These are phyloP conservation scores for Lactarius quietus DNA, from an alignment of 768 basidiomycete species.

Conservation along the genomic window DNA sequence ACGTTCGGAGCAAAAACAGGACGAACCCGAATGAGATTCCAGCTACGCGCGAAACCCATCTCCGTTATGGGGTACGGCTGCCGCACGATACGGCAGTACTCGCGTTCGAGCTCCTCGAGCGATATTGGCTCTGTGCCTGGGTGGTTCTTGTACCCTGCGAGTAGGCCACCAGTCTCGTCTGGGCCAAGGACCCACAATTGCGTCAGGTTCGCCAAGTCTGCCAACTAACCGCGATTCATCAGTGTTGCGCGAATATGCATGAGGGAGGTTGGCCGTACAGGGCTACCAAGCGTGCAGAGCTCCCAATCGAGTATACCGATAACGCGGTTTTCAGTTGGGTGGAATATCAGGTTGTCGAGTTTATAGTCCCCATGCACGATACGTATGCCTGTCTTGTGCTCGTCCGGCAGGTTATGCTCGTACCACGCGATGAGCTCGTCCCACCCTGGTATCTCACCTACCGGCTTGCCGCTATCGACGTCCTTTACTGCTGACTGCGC, in stretches of 20 bases:
- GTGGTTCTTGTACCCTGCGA: conserved; percentile 53
- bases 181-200: conserved; percentile 72
- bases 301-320: conserved; percentile 99
- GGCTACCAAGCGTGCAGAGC: conserved; percentile 89
- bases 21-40: conserved; percentile 79
- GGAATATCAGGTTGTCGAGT: conserved; percentile 95
- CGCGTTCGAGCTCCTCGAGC: conserved; percentile 71
- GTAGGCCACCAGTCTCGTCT: conserved; percentile 35
- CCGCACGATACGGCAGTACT: conserved; percentile 66
- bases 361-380: conserved; percentile 99
- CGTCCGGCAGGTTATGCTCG: conserved; percentile 66
- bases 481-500: conserved; percentile 71
- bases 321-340: conserved; percentile 85
- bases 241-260: conserved; percentile 1
- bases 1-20: conserved; percentile 6
- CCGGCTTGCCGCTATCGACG: conserved; percentile 53
- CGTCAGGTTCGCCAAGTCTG: conserved; percentile 88
- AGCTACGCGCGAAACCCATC: conserved; percentile 79
- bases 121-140: conserved; percentile 54
- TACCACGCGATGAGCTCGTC: conserved; percentile 78
- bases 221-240: conserved; percentile 48
- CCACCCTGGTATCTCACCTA: conserved; percentile 74
- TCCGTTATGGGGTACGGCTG: conserved; percentile 72
- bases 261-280: conserved; percentile 47
- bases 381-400: conserved; percentile 67